These are phyloP conservation scores for Phytophthora tentaculata DNA, from an alignment of 352 stramenopile genomes.

Conservation along the genomic window DNA sequence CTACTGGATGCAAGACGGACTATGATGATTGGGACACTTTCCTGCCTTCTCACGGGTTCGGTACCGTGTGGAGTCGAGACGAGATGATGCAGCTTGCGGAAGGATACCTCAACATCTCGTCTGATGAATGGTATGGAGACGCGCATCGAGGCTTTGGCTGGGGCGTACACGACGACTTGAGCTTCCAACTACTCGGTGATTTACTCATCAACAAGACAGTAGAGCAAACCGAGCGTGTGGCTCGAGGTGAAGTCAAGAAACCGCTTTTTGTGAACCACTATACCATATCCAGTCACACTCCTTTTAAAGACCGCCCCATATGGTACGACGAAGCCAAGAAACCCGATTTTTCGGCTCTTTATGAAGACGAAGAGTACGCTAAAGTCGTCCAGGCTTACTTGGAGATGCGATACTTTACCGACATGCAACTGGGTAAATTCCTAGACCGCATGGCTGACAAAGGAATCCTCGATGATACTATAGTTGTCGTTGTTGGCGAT, in stretches of 20 bases:
- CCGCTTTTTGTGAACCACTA: conserved; percentile 65
- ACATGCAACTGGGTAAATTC: conserved; percentile 57
- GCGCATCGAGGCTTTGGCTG: conserved; percentile 30
- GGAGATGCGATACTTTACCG: conserved; percentile 58
- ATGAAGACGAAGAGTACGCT: conserved; percentile 32
- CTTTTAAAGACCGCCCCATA: conserved; percentile 40
- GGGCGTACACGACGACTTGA: conserved; percentile 64
- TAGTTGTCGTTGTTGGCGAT: conserved; percentile 61
- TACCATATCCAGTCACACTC: conserved; percentile 63
- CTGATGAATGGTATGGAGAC: conserved; percentile 39
- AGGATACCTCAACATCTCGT: conserved; percentile 37
- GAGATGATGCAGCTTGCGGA: conserved; percentile 52
- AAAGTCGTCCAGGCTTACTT: conserved; percentile 43
- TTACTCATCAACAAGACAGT: conserved; percentile 55
- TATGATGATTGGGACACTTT: conserved; percentile 60
- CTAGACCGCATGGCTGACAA: conserved; percentile 51
- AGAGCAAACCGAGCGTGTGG: conserved; percentile 37
- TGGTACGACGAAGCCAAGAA: conserved; percentile 44
- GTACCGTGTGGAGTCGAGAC: conserved; percentile 43
- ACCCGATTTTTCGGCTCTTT: conserved; percentile 48
- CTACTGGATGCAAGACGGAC: conserved; percentile 42
- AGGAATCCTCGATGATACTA: conserved; percentile 56
- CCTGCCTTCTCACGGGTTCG: conserved; percentile 53
- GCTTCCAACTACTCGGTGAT: conserved; percentile 52
- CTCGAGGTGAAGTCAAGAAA: conserved; percentile 33